Evolutionary conservation across 2,329 filamentous ascomycete species (phyloP), one percentile per base, ranked within the genome.

Genomic region (Beauveria australis): DNA sequence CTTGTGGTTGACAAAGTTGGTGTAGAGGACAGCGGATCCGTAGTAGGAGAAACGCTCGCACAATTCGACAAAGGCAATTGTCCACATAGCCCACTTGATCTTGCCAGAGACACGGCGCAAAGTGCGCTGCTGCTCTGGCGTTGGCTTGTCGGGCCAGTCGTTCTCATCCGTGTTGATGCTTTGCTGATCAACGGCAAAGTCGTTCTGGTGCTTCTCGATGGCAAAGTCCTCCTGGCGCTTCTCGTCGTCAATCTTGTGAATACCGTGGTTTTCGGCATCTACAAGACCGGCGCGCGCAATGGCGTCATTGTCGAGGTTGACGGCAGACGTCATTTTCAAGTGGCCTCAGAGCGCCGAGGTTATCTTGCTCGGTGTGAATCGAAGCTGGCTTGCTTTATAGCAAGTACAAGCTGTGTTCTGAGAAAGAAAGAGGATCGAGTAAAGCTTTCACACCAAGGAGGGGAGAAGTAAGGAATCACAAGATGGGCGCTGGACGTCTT

Each of bases 11-110:
- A 87, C 80, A 67, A 84, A 88, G 73, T 87, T 87, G 70, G 83
- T 84, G 82, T 87, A 89, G 33, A 89, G 78, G 37, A 86, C 80
- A 48, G 83, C 81, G 5, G 85, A 86, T 59, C 88, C 89, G 68
- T 91, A 91, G 81, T 90, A 92, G 16, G 85, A 88, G 74, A 89
- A 90, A 53, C 88, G 85, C 75, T 92, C 89, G 75, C 86, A 89
- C 61, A 90, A 76, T 73, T 92, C 89, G 62, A 89, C 83, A 63
- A 90, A 85, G 53, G 86, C 87, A 62, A 92, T 83, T 28, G 84
- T 86, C 74, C 85, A 91, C 61, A 87, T 81, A 59, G 79, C 75
- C 80, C 81, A 85, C 53, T 85, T 84, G 63, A 91, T 82, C 68
- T 79, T 79, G 63, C 84, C 86, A 14, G 85, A 82, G 24, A 89